These are phyloP conservation scores for Termitomyces sp. DNA, from an alignment of 1,284 basidiomycete species.

Conservation along the genomic window DNA sequence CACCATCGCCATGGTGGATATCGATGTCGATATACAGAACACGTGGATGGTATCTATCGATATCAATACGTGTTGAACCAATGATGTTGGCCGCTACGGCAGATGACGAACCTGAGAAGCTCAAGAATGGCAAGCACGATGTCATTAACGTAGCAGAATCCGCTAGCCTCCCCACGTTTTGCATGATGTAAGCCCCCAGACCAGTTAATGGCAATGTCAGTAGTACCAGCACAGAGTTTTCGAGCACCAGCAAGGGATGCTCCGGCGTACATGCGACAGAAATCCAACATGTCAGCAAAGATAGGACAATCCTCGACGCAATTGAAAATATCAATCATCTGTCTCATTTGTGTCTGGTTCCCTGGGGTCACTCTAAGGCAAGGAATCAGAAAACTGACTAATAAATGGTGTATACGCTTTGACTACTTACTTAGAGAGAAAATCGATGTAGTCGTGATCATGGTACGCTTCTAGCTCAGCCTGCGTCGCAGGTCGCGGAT, in stretches of 20 bases:
- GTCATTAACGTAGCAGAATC: conserved; percentile 96
- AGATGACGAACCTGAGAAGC: conserved; percentile 66
- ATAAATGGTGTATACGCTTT: neutral
- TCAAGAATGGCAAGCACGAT: conserved; percentile 94
- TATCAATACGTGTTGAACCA: neutral
- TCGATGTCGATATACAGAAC: conserved; percentile 97
- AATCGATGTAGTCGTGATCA: conserved; percentile 93
- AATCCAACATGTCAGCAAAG: conserved; percentile 89
- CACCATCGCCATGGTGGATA: conserved; percentile 96
- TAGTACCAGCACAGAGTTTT: conserved; percentile 79
- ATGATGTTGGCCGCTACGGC: neutral
- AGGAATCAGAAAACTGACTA: neutral
- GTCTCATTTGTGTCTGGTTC: conserved; percentile 69
- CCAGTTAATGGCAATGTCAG: conserved; percentile 98
- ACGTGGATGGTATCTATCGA: conserved; percentile 74
- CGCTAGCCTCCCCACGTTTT: conserved; percentile 93
- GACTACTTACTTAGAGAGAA: conserved; percentile 71
- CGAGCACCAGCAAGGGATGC: conserved; percentile 87
- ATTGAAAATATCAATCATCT: conserved; percentile 78
- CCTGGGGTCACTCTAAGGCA: conserved; percentile 70
- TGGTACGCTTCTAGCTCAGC: conserved; percentile 91
- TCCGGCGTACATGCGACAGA: conserved; percentile 89
- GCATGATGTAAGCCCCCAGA: conserved; percentile 95
- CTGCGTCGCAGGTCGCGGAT: conserved; percentile 84
- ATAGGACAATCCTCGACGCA: conserved; percentile 94